Base-by-base conservation (phyloP, 2,329 filamentous ascomycete genomes). In the Monilinia polystroma region DNA sequence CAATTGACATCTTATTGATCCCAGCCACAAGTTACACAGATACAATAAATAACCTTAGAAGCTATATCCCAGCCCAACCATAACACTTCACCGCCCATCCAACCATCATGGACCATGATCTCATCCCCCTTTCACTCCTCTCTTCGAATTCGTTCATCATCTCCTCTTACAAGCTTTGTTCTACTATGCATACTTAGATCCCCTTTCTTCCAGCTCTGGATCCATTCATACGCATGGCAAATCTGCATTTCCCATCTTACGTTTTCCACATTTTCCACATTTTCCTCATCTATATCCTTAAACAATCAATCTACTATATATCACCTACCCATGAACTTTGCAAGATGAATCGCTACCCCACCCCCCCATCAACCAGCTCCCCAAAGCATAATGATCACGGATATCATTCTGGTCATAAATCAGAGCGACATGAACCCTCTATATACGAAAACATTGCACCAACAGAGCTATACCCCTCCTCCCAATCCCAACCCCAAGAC, bases 311-410 rank as follows among this genome's bases (percentile, higher is more conserved):
- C 20, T 8, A 23, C 45, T 2, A 49, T 23, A 23, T 23, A 23
- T n/a, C 16, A n/a, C 18, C 45, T 8, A n/a, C 3, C 18, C 20
- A n/a, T 18, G 20, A 14, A 23, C 49, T 26, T 23, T n/a, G 18
- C 43, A 59, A 49, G 51, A 60, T 60, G 57, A 29, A 60, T 18
- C 57, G 20, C 16, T 60, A 60, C 45, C 57, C 57, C 43, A 60
- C 57, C 2, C 57, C 57, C 16, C 57, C 57, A 47, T 60, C 57
- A 3, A 60, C 57, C 7, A 60, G 57, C 29, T 60, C 57, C n/a
- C 57, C 57, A 3, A 23, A 38, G 10, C 57, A 14, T 7, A 35
- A n/a, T 8, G 32, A 55, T 38, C 53, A 60, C 45, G 43, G 29
- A 35, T 35, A 51, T 35, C 43, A 60, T 18, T 3, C 49, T 18